Conservation (phyloP, 1,284 basidiomycete species). For the Irpex lacteus region DNA sequence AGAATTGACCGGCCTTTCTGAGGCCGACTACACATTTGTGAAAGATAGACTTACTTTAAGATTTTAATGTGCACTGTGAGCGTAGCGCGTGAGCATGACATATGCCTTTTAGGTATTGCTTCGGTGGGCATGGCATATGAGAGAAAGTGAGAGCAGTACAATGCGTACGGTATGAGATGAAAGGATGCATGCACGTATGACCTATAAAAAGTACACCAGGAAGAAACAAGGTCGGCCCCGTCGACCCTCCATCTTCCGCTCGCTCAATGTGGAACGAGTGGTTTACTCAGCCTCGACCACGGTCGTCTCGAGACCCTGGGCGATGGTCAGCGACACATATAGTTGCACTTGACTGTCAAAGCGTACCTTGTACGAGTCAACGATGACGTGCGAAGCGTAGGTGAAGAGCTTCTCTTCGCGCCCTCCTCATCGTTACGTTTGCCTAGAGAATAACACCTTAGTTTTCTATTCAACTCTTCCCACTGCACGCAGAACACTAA, state of each 20-base stretch:
- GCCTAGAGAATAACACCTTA: slow-evolving; percentile 38
- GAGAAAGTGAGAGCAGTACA: neutral
- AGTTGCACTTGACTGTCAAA: neutral
- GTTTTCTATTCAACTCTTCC: neutral
- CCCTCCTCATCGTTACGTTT: slow-evolving; percentile 95
- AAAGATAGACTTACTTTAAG: too few relatives aligned
- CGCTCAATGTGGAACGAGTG: slow-evolving; percentile 7
- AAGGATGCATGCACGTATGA: slow-evolving; percentile 8
- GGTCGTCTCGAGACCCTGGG: slow-evolving; percentile 78
- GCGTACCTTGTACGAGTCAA: slow-evolving; percentile 82
- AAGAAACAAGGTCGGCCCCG: slow-evolving; percentile 11
- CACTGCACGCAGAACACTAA: slow-evolving; percentile 42
- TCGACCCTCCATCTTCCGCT: slow-evolving; percentile 7
- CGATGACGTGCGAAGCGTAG: slow-evolving; percentile 80
- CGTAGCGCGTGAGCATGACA: too few relatives aligned
- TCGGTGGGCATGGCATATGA: slow-evolving; percentile 1
- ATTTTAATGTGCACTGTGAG: too few relatives aligned
- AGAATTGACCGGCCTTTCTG: neutral
- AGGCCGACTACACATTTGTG: too few relatives aligned
- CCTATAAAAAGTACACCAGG: slow-evolving; percentile 9
- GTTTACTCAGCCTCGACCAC: slow-evolving; percentile 74
- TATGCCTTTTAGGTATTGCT: neutral
- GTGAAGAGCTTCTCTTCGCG: slow-evolving; percentile 96
- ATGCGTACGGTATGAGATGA: slow-evolving; percentile 6
- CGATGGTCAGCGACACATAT: neutral